Percentiles rank a stretch among this genome's conserved stretches.
Evolutionary conservation across 2,329 filamentous ascomycete genomes (phyloP).

Genomic region (Colletotrichum trifolii): DNA sequence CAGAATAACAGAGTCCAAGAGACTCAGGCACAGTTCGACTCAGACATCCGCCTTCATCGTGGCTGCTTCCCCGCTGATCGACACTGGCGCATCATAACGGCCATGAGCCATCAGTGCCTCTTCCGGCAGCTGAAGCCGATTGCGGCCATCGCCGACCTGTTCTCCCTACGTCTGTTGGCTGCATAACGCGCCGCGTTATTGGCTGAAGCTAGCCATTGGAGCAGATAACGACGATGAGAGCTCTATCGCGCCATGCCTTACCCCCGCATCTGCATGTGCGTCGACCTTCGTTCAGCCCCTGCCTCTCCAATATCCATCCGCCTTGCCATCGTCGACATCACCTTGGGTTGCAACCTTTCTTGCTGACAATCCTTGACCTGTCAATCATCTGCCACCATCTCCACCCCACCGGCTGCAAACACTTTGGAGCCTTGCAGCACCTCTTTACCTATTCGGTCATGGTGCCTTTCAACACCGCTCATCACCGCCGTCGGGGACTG

Average conservation of each 20-base stretch:
- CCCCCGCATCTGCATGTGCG: slow-evolving; percentile 9
- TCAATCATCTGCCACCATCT: slow-evolving; percentile 19
- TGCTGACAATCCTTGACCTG: background rate
- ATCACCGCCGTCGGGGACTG: background rate
- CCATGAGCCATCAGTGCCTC: background rate
- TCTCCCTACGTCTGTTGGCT: background rate
- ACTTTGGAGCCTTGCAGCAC: slow-evolving; percentile 20
- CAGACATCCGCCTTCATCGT: background rate
- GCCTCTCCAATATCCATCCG: slow-evolving; percentile 3
- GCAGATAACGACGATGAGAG: slow-evolving; percentile 15
- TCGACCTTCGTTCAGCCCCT: background rate
- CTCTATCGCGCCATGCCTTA: slow-evolving; percentile 1
- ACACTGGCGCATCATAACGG: slow-evolving; percentile 23
- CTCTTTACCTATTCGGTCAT: slow-evolving; percentile 1
- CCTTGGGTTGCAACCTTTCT: background rate
- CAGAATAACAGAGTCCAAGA: background rate
- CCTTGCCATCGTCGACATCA: slow-evolving; percentile 1
- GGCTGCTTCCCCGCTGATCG: slow-evolving; percentile 17
- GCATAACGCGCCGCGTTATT: slow-evolving; percentile 5
- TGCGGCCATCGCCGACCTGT: slow-evolving; percentile 14
- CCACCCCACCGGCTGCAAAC: slow-evolving; percentile 18
- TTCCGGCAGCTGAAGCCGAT: slow-evolving; percentile 22
- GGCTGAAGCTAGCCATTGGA: background rate
- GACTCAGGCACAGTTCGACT: too few species aligned
- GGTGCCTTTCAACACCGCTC: slow-evolving; percentile 11